Evolutionary conservation across 192 early-diverging fungal species (phyloP), one percentile per base, ranked within the genome.

Genomic region (Backusella morwellensis): DNA sequence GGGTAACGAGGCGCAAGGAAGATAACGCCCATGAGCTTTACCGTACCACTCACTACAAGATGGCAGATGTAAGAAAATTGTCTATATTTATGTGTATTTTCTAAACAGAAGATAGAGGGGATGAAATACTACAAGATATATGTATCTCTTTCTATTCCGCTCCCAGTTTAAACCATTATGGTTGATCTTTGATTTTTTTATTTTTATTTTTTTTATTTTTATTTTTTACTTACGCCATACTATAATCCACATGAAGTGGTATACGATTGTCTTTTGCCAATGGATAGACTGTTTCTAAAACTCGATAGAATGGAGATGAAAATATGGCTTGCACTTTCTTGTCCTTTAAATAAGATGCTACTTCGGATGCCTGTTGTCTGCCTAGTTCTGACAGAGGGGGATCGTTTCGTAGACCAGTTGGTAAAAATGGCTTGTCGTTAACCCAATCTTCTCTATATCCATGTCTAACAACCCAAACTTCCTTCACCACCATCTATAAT

Each of bases 391-490:
- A 54, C 0, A 82, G 59, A 19, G 76, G 68, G 3, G 77, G 77
- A 41, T 82, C 76, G 19, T 78, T 68, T 14, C 72, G 56, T 34
- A 82, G 23, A 4, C 38, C 26, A 17, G 80, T 82, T 35, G 80
- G 80, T 36, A 67, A 82, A 52, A 35, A 56, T 17, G 73, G 26
- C 21, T 68, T 76, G 40, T 66, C 50, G 19, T 70, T 78, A 2
- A 75, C 77, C 80, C 73, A 82, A 34, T 82, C 80, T 34, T 73
- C 77, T 14, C 77, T 77, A 47, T 70, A 82, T 7, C 80, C 80
- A 54, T 82, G 80, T 63, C 77, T 77, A 19, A 73, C 68, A 44
- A 82, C 63, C 41, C 66, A 78, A 36, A 82, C 78, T 36, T 73
- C 76, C 41, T 78, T 70, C 6, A 82, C n/a, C 73, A 82, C 78